A percentile compares a stretch with the other conserved stretches of the same genome.
Conservation (phyloP, 768 basidiomycete genomes). For the Macrolepiota albuminosa region DNA sequence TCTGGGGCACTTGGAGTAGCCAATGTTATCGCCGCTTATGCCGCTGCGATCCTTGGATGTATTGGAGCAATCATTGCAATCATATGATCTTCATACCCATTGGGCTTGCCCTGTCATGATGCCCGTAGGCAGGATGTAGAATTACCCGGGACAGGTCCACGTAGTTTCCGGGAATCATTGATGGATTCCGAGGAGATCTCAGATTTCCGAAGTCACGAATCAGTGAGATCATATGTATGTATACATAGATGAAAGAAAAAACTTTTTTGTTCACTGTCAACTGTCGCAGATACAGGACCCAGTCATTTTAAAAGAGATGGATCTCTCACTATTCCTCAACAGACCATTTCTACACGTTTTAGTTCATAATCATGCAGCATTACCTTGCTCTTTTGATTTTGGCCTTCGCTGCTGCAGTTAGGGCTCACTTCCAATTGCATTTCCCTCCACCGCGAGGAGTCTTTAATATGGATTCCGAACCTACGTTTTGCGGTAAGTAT, state of each 20-base stretch:
- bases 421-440: conserved; percentile 78
- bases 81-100: neutral
- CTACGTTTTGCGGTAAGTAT: conserved; percentile 58
- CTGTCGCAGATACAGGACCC: neutral
- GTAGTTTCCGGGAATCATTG: no score
- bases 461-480: conserved; percentile 58
- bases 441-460: conserved; percentile 70
- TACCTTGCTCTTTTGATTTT: conserved; percentile 28
- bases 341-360: neutral
- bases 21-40: neutral
- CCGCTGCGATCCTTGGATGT: neutral
- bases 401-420: conserved; percentile 36
- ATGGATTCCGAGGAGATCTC: neutral
- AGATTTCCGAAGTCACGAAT: neutral
- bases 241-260: conserved; percentile 14
- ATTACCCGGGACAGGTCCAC: no score
- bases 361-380: conserved; percentile 7
- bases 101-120: no score
- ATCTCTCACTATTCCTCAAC: neutral
- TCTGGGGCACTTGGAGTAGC: neutral
- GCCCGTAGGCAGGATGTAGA: no score
- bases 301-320: neutral
- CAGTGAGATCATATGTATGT: neutral
- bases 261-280: conserved; percentile 16
- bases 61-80: neutral